phyloP scores from a whole-genome alignment of 352 stramenopile genomes.

The Globisporangium cystogenes region DNA sequence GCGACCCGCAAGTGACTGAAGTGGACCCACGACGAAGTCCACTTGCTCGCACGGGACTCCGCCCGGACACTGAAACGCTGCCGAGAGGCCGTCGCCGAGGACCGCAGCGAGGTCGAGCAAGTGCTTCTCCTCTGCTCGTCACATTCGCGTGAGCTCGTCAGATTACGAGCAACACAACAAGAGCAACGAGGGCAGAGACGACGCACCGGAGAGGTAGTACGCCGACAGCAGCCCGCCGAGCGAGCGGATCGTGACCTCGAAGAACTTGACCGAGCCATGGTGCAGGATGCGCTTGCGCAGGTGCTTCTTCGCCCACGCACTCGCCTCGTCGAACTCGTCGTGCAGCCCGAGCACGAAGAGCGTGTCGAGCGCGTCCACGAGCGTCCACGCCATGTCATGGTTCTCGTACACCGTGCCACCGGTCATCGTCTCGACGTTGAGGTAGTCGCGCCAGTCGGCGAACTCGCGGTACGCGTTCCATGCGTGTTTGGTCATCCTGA shows the following conservation, averaged over 20 bases:
- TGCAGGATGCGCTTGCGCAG: constrained; percentile 27
- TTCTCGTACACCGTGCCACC: constrained; percentile 23
- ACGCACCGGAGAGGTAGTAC: constrained; percentile 41
- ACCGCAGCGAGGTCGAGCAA: constrained; percentile 34
- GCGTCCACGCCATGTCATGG: constrained; percentile 57
- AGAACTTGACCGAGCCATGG: constrained; percentile 39
- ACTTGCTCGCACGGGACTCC: constrained; percentile 27
- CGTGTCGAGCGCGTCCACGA: constrained; percentile 65
- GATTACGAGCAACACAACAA: too few species aligned
- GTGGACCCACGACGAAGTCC: constrained; percentile 26
- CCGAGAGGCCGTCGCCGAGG: constrained; percentile 27
- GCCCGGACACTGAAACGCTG: constrained; percentile 26
- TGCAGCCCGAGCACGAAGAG: constrained; percentile 57
- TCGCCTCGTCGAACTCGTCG: constrained; percentile 59
- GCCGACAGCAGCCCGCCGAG: constrained; percentile 52
- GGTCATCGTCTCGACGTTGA: constrained; percentile 21
- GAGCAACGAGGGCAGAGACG: too few species aligned
- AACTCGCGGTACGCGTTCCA: constrained; percentile 43
- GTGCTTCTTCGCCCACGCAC: constrained; percentile 40
- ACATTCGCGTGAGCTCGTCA: neutral
- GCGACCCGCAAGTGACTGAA: too few species aligned
- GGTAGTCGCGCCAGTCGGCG: constrained; percentile 30
- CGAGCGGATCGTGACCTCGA: constrained; percentile 55
- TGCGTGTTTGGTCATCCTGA: constrained; percentile 49
- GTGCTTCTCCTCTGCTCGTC: constrained; percentile 22